Base-by-base conservation (phyloP, 2,329 filamentous ascomycete genomes). In the Trichoderma arundinaceum region DNA sequence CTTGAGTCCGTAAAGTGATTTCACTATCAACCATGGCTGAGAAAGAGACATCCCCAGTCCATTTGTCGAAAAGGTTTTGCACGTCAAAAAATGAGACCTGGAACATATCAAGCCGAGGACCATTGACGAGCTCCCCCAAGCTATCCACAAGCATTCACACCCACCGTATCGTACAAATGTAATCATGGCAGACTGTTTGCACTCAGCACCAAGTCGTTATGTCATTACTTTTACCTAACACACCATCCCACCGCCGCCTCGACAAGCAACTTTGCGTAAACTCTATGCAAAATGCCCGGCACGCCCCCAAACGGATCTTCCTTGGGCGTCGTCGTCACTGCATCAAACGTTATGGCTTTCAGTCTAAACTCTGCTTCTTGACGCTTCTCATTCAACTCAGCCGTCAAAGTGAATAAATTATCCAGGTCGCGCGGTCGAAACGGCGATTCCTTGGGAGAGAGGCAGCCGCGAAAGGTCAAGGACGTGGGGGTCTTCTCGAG, bases 221-320 rank as follows among this genome's bases (percentile, higher is more conserved):
- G 7, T 15, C 9, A 10, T 1, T 7, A 1, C 32, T n/a, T 19
- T n/a, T 35, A 58, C 41, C 54, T 44, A 2, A 58, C 28, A 1
- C 54, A 58, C 41, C 41, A 46, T 35, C 54, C 54, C 12, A 58
- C 54, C 7, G 41, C 54, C 41, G 54, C 41, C 41, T 58, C 54
- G 33, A 58, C 54, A 17, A 58, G 41, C 6, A 58, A 8, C 15
- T 46, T 58, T 4, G 54, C 28, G 35, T 58, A 58, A 7, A 46
- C n/a, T 15, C 41, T 43, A 43, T 58, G 54, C 28, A 58, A 32
- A 10, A 22, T 19, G 4, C 41, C 54, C 7, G 54, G 41, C 39
- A 58, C 22, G 9, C 54, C 54, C 7, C 41, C 41, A 58, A 58
- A 44, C n/a, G 41, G 54, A 58, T 58, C 54, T 8, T 58, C 41